Evolutionary conservation across 148 eudicot species (phyloP).

Genomic region (Rhododendron mucronatum): DNA sequence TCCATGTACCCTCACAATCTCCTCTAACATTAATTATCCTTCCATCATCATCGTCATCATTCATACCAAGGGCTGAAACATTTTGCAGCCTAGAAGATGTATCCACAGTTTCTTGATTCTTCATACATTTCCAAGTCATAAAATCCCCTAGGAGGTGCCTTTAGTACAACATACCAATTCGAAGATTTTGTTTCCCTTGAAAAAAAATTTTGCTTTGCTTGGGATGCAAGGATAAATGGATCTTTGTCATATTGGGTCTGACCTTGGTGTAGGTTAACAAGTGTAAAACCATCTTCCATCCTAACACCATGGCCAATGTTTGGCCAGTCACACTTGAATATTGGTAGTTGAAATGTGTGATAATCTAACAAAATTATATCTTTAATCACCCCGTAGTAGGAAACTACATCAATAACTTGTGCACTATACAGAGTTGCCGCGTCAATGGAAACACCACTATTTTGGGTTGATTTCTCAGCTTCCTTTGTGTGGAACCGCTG

Average conservation of each 20-base stretch:
- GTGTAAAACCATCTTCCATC: not conserved
- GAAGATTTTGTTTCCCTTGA: not conserved
- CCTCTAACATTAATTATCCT: not conserved
- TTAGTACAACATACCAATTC: not conserved
- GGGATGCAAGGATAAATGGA: not conserved
- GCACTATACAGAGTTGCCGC: too few species aligned
- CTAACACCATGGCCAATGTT: not conserved
- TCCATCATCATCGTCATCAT: not conserved
- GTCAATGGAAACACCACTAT: too few species aligned
- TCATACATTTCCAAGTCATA: not conserved
- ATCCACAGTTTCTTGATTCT: not conserved
- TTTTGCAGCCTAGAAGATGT: not conserved
- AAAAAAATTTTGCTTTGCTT: not conserved
- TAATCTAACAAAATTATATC: not conserved
- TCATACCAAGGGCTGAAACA: not conserved
- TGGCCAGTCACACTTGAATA: not conserved
- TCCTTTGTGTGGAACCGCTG: too few species aligned
- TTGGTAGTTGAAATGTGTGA: not conserved
- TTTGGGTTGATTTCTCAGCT: too few species aligned
- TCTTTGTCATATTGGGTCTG: not conserved
- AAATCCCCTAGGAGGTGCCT: not conserved
- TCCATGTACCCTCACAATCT: not conserved
- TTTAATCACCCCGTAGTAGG: too few species aligned
- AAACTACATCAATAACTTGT: too few species aligned
- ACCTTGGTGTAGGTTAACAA: not conserved